Evolutionary conservation across 129 eudicot genomes (phyloP).

Genomic region (Pulicaria dysenterica): DNA sequence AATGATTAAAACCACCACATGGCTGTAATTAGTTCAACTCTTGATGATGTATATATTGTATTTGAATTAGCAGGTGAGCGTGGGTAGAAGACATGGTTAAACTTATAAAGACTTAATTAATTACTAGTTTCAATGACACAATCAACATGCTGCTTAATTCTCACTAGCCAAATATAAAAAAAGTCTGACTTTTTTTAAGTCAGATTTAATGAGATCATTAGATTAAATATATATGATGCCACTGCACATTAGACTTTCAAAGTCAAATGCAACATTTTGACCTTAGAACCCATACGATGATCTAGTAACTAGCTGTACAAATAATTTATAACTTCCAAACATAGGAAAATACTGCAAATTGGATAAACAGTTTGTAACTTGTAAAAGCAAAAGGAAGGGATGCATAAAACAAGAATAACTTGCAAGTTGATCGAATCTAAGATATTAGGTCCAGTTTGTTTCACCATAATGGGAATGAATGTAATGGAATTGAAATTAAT

Average conservation of each 20-base stretch:
- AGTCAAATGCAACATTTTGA: constrained; percentile 32
- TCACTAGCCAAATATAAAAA: background rate
- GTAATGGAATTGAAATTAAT: no score
- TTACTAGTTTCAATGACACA: constrained; percentile 18
- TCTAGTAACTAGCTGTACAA: background rate
- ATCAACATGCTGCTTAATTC: constrained; percentile 32
- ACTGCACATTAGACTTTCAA: constrained; percentile 12
- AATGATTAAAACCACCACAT: constrained; percentile 22
- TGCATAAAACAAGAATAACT: background rate
- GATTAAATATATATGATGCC: constrained; percentile 12
- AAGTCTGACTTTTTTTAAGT: constrained; percentile 25
- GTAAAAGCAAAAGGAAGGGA: background rate
- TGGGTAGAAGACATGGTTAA: constrained; percentile 29
- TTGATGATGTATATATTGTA: constrained; percentile 22
- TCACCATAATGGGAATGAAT: no score
- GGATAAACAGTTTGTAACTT: background rate
- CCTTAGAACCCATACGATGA: constrained; percentile 4
- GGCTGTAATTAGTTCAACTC: constrained; percentile 33
- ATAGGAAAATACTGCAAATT: background rate
- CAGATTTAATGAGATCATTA: constrained; percentile 34
- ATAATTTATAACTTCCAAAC: background rate
- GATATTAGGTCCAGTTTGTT: no score
- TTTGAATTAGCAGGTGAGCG: constrained; percentile 32
- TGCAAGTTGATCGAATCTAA: no score
- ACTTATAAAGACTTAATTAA: constrained; percentile 23